A percentile compares a stretch with the other conserved stretches of the same genome.
Evolutionary conservation across 148 eudicot species (phyloP).

Genomic region (Cornus kousa): DNA sequence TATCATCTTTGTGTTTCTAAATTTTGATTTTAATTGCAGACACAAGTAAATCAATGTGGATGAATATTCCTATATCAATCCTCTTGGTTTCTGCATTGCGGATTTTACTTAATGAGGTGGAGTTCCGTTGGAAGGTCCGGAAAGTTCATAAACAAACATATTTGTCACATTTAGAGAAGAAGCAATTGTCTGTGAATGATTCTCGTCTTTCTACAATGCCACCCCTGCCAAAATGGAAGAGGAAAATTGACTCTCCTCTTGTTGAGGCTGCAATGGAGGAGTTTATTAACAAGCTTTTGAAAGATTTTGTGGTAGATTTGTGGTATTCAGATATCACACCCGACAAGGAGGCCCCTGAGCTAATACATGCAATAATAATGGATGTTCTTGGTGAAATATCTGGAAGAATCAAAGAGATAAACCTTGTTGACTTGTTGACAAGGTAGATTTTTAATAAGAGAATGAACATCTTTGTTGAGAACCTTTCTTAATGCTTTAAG

Average conservation of each 20-base stretch:
- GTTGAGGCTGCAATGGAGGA: slow-evolving; percentile 88
- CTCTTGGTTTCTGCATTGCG: slow-evolving; percentile 60
- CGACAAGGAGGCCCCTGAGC: slow-evolving; percentile 89
- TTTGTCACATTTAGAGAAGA: slow-evolving; percentile 65
- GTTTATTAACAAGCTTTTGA: slow-evolving; percentile 67
- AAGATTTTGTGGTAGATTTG: slow-evolving; percentile 83
- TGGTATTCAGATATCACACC: slow-evolving; percentile 95
- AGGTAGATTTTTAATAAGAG: slow-evolving; percentile 38
- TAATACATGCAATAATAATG: slow-evolving; percentile 68
- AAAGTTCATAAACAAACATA: slow-evolving; percentile 43
- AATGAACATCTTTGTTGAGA: neutral
- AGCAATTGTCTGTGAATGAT: slow-evolving; percentile 75
- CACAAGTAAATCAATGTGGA: slow-evolving; percentile 98
- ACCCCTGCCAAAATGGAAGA: slow-evolving; percentile 77
- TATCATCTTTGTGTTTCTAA: neutral
- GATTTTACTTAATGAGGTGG: slow-evolving; percentile 60
- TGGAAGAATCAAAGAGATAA: slow-evolving; percentile 74
- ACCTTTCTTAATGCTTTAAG: neutral
- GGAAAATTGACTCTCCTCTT: slow-evolving; percentile 80
- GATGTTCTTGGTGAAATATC: slow-evolving; percentile 94
- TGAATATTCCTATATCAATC: slow-evolving; percentile 84
- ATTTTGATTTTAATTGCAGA: slow-evolving; percentile 46
- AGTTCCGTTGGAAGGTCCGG: slow-evolving; percentile 63
- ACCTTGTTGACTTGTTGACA: slow-evolving; percentile 90
- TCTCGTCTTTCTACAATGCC: slow-evolving; percentile 61